Evolutionary conservation across 257 asterid genomes (phyloP).

Genomic region (Capsicum chinense): DNA sequence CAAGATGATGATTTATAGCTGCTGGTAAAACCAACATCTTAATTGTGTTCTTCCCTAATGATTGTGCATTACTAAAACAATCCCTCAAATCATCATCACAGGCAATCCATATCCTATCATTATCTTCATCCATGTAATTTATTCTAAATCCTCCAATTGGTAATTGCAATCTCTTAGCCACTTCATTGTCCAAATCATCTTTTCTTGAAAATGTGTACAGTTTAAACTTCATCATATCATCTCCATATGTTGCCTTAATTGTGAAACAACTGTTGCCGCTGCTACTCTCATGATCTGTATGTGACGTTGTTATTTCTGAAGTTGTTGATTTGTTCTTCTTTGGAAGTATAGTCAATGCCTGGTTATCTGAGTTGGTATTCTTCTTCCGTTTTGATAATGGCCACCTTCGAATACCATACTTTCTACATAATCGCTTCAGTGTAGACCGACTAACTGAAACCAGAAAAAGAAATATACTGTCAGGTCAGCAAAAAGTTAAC

Average conservation of each 20-base stretch:
- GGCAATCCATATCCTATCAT: too few species aligned
- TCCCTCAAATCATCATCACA: too few species aligned
- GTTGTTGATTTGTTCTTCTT: slow-evolving; percentile 3
- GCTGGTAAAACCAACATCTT: slow-evolving; percentile 22
- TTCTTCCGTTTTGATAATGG: slow-evolving; percentile 50
- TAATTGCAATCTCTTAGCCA: too few species aligned
- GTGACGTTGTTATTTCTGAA: not conserved
- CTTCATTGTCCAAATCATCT: too few species aligned
- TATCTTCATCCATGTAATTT: too few species aligned
- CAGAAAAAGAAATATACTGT: not conserved
- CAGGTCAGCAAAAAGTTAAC: not conserved
- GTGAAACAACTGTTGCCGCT: slow-evolving; percentile 21
- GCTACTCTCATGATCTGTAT: not conserved
- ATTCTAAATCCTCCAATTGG: too few species aligned
- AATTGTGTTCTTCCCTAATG: too few species aligned
- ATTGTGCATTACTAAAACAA: too few species aligned
- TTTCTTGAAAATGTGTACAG: too few species aligned
- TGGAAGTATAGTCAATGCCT: not conserved
- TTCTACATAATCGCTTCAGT: slow-evolving; percentile 88
- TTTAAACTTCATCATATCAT: too few species aligned
- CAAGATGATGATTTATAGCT: not conserved
- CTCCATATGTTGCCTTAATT: too few species aligned
- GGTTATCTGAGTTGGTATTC: not conserved
- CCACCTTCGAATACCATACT: slow-evolving; percentile 90
- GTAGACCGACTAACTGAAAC: slow-evolving; percentile 89